Evolutionary conservation across 306 rosid genomes (phyloP), one percentile per base, ranked within the genome.

Genomic region (Malus sieversii): DNA sequence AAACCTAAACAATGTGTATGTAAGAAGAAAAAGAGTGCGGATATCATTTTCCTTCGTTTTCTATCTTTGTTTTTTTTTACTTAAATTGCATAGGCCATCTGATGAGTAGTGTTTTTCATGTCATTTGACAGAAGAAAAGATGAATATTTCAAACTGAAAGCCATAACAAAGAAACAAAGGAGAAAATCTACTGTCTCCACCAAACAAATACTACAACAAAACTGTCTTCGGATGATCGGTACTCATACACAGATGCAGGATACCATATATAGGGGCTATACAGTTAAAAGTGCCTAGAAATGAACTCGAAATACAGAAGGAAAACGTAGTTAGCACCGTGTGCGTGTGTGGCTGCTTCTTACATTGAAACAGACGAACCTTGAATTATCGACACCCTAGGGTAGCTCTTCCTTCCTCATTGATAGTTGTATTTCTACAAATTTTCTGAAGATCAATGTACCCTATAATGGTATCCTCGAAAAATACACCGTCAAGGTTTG

Each of bases 381-480:
- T 27, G 45, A 48, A 6, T 77, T 30, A 44, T 83, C 98, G 89
- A 77, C 98, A 94, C 82, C 98, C 98, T 53, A 92, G 79, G 20
- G 79, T 89, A 55, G 83, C 89, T 83, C 97, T 88, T 52, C 96
- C 84, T 6, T 88, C 97, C 5, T 75, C 86, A 66, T 73, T n/a
- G 33, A 94, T 77, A 42, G 87, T 72, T 23, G 83, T 83, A 79
- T 94, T 94, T 78, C 69, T 84, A 78, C 98, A 94, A 61, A 94
- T 85, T 82, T 94, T 94, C 81, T 92, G 98, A 35, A 95, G 96
- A 83, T 95, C 97, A 78, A 92, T 84, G 82, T 92, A 95, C 68
- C 97, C 97, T 78, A 95, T 89, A 70, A 95, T 95, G 59, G 98
- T 92, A 80, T 95, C 98, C 86, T 95, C 97, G 74, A 92, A 95